Percentiles rank a stretch among this genome's conserved stretches.
Evolutionary conservation across 129 eudicot genomes (phyloP).

Genomic region (Chrysanthemum seticuspe): DNA sequence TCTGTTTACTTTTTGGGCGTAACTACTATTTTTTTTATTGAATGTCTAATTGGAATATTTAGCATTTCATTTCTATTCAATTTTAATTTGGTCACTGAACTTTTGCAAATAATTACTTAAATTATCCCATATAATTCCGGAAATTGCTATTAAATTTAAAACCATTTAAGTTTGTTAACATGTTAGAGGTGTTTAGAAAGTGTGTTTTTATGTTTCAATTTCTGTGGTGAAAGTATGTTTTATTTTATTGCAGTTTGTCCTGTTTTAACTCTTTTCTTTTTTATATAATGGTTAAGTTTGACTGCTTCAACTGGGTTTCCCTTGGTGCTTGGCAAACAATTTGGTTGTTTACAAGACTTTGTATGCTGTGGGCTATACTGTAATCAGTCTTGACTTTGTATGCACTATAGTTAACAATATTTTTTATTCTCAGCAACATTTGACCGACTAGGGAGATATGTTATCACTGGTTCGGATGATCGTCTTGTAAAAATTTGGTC

Average conservation of each 20-base stretch:
- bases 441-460: constrained; percentile 93
- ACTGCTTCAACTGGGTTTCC: constrained; percentile 9
- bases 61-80: background rate
- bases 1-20: background rate
- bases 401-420: constrained; percentile 8
- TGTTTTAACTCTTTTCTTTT: background rate
- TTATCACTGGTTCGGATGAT: constrained; percentile 97
- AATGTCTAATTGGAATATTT: background rate
- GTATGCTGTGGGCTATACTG: background rate
- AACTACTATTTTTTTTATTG: background rate
- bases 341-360: constrained; percentile 15
- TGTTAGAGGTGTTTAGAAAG: constrained; percentile 4
- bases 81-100: background rate
- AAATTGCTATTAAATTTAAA: background rate
- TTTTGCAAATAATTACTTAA: background rate
- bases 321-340: background rate
- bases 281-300: background rate
- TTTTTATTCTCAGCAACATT: constrained; percentile 65
- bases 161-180: background rate
- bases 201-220: constrained; percentile 7
- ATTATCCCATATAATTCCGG: background rate
- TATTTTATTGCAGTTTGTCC: background rate
- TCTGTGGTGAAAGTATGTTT: background rate
- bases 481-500: constrained; percentile 99
- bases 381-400: constrained; percentile 15